Evolutionary conservation across 164 flowering plant genomes (phyloP).

Genomic region (Vitis rotundifolia): DNA sequence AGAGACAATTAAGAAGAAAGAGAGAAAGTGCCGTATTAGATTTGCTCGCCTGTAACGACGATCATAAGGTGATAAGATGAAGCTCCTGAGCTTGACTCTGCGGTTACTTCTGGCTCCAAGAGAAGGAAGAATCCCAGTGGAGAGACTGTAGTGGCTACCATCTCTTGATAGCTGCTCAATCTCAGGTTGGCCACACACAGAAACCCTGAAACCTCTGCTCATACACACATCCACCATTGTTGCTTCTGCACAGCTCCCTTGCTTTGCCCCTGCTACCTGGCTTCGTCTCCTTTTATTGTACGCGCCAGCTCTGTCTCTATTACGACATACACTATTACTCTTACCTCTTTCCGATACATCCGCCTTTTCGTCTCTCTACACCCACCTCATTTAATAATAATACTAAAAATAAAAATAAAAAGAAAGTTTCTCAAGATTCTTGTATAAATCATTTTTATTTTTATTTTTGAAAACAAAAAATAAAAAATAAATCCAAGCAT

Average conservation of each 20-base stretch:
- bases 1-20: background rate
- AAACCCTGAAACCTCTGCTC: conserved; percentile 34
- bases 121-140: conserved; percentile 75
- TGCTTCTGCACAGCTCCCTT: background rate
- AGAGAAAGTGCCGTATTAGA: background rate
- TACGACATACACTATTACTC: too few species aligned
- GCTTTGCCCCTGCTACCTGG: too few species aligned
- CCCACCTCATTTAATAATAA: too few species aligned
- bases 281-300: too few species aligned
- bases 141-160: conserved; percentile 83
- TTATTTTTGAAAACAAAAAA: too few species aligned
- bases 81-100: conserved; percentile 53
- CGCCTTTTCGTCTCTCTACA: too few species aligned
- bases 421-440: too few species aligned
- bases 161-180: conserved; percentile 74
- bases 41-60: conserved; percentile 65
- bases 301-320: background rate
- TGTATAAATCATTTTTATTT: too few species aligned
- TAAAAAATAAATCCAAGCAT: too few species aligned
- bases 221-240: conserved; percentile 16
- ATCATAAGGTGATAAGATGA: conserved; percentile 79
- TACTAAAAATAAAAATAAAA: too few species aligned
- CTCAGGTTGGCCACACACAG: conserved; percentile 56
- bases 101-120: conserved; percentile 87
- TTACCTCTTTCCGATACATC: too few species aligned